phyloP scores from a whole-genome alignment of 2,329 filamentous ascomycete species.

The Metarhizium sp. region DNA sequence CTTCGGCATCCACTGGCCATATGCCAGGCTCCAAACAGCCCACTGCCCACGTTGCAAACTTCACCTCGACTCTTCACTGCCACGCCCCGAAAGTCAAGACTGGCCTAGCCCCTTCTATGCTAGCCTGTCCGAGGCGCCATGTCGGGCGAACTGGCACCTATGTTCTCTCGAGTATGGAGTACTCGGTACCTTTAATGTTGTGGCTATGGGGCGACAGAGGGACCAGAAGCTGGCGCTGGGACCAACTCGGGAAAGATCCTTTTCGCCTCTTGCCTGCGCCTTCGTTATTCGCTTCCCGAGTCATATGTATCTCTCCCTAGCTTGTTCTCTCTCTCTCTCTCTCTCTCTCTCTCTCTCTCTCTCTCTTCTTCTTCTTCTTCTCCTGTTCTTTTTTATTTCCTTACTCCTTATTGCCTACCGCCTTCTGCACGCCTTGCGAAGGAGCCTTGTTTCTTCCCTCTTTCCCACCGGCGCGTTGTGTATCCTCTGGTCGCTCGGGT shows the following conservation, averaged over 20 bases:
- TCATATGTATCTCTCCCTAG: neutral
- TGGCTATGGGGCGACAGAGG: too few species aligned
- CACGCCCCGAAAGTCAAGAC: too few species aligned
- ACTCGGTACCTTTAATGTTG: too few species aligned
- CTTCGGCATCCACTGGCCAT: too few species aligned
- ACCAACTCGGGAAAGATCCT: neutral
- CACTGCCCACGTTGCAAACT: too few species aligned
- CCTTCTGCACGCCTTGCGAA: neutral
- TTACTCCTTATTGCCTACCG: neutral
- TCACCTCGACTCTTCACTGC: too few species aligned
- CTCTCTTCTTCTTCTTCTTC: too few species aligned
- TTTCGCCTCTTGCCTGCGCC: neutral
- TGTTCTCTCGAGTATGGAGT: neutral
- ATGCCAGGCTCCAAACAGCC: too few species aligned
- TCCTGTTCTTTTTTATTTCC: neutral
- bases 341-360: too few species aligned
- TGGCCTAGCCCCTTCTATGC: neutral
- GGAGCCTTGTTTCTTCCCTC: neutral
- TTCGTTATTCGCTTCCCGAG: neutral
- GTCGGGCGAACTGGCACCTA: too few species aligned
- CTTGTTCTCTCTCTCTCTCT: neutral
- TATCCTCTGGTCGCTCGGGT: neutral
- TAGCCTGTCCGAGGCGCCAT: too few species aligned
- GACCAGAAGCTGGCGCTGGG: neutral
- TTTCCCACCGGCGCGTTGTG: neutral